Evolutionary conservation across 805 yeast genomes (phyloP).

Genomic region (Wickerhamomyces rabaulensis): DNA sequence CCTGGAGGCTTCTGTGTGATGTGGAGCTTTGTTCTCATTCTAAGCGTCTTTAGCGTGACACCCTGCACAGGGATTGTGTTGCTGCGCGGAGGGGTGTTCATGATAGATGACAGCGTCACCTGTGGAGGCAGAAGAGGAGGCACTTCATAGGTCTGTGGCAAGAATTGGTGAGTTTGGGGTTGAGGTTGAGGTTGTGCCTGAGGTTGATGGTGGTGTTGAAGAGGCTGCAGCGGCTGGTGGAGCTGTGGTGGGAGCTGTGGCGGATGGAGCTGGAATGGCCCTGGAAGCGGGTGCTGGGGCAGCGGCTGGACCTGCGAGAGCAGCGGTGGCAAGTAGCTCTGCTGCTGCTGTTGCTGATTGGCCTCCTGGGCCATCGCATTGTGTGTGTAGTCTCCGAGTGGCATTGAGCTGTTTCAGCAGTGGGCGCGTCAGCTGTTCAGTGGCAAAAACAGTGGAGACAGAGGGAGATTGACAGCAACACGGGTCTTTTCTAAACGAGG

Average conservation of each 20-base stretch:
- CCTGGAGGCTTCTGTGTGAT: not conserved
- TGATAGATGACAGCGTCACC: not conserved
- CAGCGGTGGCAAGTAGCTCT: not conserved
- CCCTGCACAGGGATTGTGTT: not conserved
- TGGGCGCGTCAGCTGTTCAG: not conserved
- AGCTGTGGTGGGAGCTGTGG: not conserved
- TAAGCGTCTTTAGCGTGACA: not conserved
- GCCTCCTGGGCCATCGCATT: not conserved
- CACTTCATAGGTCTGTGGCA: not conserved
- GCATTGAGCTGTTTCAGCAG: not conserved
- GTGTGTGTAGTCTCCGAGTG: not conserved
- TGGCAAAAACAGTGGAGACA: not conserved
- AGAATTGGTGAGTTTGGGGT: not conserved
- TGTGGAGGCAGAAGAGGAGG: not conserved
- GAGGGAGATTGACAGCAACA: not conserved
- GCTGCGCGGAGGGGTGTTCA: not conserved
- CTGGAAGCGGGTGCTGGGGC: not conserved
- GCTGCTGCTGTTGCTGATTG: not conserved
- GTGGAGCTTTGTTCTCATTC: not conserved
- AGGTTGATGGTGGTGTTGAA: not conserved
- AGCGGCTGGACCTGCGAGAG: not conserved
- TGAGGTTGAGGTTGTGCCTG: not conserved
- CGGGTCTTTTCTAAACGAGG: not conserved
- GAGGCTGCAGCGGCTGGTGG: not conserved
- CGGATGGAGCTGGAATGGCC: not conserved